A percentile compares a stretch with the other conserved stretches of the same genome.
phyloP scores from a whole-genome alignment of 495 filamentous ascomycete genomes.

The Parathielavia hyrcaniae region DNA sequence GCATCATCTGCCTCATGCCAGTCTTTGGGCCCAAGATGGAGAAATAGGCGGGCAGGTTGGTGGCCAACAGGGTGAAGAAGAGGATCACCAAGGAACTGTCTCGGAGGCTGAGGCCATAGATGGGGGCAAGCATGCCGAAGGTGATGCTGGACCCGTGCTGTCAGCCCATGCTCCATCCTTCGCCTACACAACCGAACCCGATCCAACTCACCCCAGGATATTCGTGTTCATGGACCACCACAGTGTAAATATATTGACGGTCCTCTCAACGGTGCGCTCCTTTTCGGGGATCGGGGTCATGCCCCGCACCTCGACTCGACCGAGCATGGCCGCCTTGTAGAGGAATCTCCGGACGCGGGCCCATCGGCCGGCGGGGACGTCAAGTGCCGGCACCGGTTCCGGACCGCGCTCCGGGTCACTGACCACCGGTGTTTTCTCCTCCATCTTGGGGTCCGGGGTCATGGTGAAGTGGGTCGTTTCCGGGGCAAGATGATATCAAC shows the following conservation, averaged over 20 bases:
- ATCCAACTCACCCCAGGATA: slow-evolving; percentile 36
- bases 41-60: slow-evolving; percentile 46
- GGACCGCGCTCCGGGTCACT: neutral
- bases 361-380: slow-evolving; percentile 7
- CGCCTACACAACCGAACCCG: neutral
- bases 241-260: slow-evolving; percentile 44
- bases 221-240: slow-evolving; percentile 43
- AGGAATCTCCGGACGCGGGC: neutral
- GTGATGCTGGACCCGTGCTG: slow-evolving; percentile 38
- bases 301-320: slow-evolving; percentile 43
- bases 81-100: slow-evolving; percentile 48
- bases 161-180: neutral
- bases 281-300: slow-evolving; percentile 48
- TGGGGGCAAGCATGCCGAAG: slow-evolving; percentile 50
- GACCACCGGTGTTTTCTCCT: neutral
- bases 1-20: slow-evolving; percentile 52
- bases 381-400: neutral
- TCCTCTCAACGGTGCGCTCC: slow-evolving; percentile 44
- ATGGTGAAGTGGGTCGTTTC: neutral
- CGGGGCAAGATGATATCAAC: neutral
- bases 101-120: slow-evolving; percentile 44
- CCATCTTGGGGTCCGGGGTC: neutral
- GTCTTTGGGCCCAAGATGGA: slow-evolving; percentile 46
- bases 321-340: slow-evolving; percentile 10
- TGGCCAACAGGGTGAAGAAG: slow-evolving; percentile 50